These are phyloP conservation scores for Penicillium sp. DNA, from an alignment of 2,329 filamentous ascomycete species.

Conservation along the genomic window DNA sequence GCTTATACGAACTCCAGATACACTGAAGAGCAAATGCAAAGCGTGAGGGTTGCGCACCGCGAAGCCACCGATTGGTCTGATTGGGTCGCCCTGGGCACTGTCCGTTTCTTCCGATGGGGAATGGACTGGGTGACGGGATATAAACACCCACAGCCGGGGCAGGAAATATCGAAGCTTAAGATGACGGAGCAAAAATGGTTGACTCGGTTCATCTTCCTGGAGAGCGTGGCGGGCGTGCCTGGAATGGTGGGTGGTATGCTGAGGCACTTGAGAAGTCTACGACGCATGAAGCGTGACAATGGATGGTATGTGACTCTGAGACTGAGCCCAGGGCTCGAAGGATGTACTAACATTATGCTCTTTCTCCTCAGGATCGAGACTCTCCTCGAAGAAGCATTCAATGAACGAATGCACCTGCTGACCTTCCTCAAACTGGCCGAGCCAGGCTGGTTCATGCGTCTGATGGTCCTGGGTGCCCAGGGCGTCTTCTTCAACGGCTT, in stretches of 20 bases:
- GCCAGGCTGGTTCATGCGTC: slow-evolving; percentile 86
- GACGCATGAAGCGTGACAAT: slow-evolving; percentile 88
- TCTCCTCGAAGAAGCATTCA: slow-evolving; percentile 86
- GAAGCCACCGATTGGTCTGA: slow-evolving; percentile 75
- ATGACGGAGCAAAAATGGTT: slow-evolving; percentile 91
- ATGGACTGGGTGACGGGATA: slow-evolving; percentile 85
- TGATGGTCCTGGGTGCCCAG: slow-evolving; percentile 90
- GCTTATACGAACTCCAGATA: slow-evolving; percentile 55
- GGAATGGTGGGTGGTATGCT: slow-evolving; percentile 98
- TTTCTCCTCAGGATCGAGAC: slow-evolving; percentile 76
- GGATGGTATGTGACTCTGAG: slow-evolving; percentile 66
- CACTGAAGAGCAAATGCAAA: slow-evolving; percentile 77
- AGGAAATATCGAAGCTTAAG: slow-evolving; percentile 57
- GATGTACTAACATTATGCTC: neutral
- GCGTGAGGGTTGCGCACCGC: slow-evolving; percentile 77
- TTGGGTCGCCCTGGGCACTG: slow-evolving; percentile 75
- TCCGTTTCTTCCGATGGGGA: slow-evolving; percentile 76
- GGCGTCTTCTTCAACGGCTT: slow-evolving; percentile 96
- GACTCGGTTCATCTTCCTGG: slow-evolving; percentile 87
- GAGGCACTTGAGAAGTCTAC: slow-evolving; percentile 81
- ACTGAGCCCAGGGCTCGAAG: neutral
- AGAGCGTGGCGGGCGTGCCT: slow-evolving; percentile 91
- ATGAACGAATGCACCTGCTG: slow-evolving; percentile 90
- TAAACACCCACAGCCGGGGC: slow-evolving; percentile 67
- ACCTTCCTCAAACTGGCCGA: slow-evolving; percentile 92